A percentile compares a stretch with the other conserved stretches of the same genome.
Evolutionary conservation across 768 basidiomycete species (phyloP).

Genomic region (Sutorius australiensis): DNA sequence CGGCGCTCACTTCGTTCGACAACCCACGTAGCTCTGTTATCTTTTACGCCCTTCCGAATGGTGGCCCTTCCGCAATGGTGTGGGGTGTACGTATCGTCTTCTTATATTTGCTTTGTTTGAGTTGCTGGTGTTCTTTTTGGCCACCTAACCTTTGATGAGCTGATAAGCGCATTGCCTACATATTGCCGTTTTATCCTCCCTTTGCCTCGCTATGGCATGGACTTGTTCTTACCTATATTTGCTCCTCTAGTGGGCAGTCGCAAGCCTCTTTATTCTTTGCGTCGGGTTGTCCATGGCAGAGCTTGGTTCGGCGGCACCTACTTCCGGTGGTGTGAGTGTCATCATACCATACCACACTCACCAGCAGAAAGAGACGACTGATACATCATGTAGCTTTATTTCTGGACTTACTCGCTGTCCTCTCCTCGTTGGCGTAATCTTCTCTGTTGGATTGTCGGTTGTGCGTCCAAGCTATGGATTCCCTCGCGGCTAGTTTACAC

Average conservation of each 20-base stretch:
- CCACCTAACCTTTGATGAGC: conserved; percentile 5
- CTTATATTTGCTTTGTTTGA: background rate
- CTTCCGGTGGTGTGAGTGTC: conserved; percentile 37
- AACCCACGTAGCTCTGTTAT: conserved; percentile 38
- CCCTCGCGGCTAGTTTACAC: background rate
- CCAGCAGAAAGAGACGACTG: background rate
- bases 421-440: conserved; percentile 55
- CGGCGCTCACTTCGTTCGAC: background rate
- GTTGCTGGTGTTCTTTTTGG: background rate
- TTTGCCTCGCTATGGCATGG: background rate
- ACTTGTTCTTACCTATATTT: background rate
- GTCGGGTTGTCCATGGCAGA: conserved; percentile 44
- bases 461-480: conserved; percentile 33
- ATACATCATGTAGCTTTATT: conserved; percentile 45
- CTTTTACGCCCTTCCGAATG: conserved; percentile 47
- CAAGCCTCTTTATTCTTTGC: conserved; percentile 36
- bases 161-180: conserved; percentile 9
- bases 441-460: conserved; percentile 67
- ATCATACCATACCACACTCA: background rate
- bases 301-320: conserved; percentile 39
- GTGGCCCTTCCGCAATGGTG: conserved; percentile 45
- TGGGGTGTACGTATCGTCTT: conserved; percentile 36
- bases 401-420: conserved; percentile 61
- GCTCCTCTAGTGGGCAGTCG: conserved; percentile 34
- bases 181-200: background rate